Evolutionary conservation across 2,329 filamentous ascomycete species (phyloP), one percentile per base, ranked within the genome.

Genomic region (Geosmithia flava): DNA sequence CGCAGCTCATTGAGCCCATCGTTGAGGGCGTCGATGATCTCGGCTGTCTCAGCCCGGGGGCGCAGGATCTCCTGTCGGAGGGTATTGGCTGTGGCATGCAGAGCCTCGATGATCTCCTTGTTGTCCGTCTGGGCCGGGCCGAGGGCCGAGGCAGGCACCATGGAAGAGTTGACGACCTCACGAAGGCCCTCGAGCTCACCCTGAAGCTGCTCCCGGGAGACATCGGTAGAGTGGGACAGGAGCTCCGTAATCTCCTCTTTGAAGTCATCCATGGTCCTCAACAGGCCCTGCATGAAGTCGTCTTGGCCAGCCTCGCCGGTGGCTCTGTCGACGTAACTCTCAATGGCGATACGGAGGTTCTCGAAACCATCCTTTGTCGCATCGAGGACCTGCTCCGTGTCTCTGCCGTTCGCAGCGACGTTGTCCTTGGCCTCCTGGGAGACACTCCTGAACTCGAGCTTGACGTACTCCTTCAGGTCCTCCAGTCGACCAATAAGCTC

Each of bases 311-410:
- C 75, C 3, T 37, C 33, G 11, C 6, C 85, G 16, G 80, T 74
- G 7, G 81, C 78, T 44, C 80, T 81, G 56, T 90, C 82, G 50
- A 93, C 81, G 54, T 94, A 95, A 42, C 71, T 72, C 55, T 95
- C 87, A 48, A 97, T 86, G 50, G 95, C 85, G 13, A 71, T 68
- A 11, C 88, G 81, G 7, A 97, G 76, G 54, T 79, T 83, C 55
- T 95, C 88, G 15, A 95, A 74, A 0, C 89, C 89, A 59, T 95
- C 87, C 55, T 88, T 91, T 42, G 94, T 83, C 1, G 88, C 86
- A 61, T 93, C 87, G 4, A 96, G 71, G 13, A 95, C 81, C 61
- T 95, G 87, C 62, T 95, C 89, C 0, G 88, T 91, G 59, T 93
- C 87, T 50, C 81, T 77, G 41, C 85, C 87, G 55, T 81, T 87